phyloP scores from a whole-genome alignment of 192 early-diverging fungal species.

The Umbelopsis sp. region DNA sequence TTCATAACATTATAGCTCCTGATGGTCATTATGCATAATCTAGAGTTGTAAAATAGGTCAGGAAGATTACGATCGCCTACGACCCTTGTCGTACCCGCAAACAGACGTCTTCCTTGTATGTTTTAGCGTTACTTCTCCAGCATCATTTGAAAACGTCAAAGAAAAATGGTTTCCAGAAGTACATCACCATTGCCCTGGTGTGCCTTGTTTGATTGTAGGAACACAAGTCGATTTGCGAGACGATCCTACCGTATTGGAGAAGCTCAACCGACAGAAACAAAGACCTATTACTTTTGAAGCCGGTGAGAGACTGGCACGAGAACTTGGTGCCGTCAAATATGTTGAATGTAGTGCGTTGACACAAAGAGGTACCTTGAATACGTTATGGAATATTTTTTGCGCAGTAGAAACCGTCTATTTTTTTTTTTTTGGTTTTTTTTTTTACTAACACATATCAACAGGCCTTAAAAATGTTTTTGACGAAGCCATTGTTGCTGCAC shows the following conservation, averaged over 20 bases:
- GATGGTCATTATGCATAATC: not conserved
- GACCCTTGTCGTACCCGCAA: slow-evolving; percentile 93
- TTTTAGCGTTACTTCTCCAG: slow-evolving; percentile 89
- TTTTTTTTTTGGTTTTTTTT: too few species aligned
- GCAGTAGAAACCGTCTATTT: not conserved
- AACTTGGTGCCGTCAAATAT: slow-evolving; percentile 89
- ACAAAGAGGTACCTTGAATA: slow-evolving; percentile 52
- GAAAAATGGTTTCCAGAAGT: slow-evolving; percentile 98
- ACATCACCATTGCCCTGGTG: slow-evolving; percentile 93
- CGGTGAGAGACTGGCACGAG: slow-evolving; percentile 81
- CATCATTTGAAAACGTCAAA: slow-evolving; percentile 94
- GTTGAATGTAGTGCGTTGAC: slow-evolving; percentile 92
- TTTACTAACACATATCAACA: not conserved
- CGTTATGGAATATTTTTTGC: not conserved
- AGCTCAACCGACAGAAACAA: slow-evolving; percentile 80
- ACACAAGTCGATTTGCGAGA: slow-evolving; percentile 89
- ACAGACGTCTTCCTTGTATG: slow-evolving; percentile 96
- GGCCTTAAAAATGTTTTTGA: slow-evolving; percentile 94
- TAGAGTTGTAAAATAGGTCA: slow-evolving; percentile 58
- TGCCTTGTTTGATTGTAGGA: slow-evolving; percentile 93
- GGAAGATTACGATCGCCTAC: slow-evolving; percentile 94
- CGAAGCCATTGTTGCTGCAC: slow-evolving; percentile 95
- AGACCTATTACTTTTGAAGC: slow-evolving; percentile 77
- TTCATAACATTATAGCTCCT: not conserved
- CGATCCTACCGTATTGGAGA: slow-evolving; percentile 76